Evolutionary conservation across 371 early-diverging fungal genomes (phyloP).

Genomic region (Lichtheimia ramosa): DNA sequence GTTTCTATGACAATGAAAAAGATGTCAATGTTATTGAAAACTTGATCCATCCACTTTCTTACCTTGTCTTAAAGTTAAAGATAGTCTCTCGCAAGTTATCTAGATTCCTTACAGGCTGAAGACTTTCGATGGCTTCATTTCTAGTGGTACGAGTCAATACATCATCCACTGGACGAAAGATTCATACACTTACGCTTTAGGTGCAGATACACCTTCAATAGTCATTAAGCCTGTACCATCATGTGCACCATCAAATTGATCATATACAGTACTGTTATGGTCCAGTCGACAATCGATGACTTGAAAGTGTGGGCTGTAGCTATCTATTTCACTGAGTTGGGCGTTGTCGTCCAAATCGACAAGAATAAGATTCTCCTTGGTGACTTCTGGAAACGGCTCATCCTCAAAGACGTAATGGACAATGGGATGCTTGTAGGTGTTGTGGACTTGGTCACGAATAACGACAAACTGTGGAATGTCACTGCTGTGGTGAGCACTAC

Average conservation of each 20-base stretch:
- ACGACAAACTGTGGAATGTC: slow-evolving; percentile 55
- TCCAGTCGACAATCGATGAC: slow-evolving; percentile 47
- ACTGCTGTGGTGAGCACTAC: not conserved
- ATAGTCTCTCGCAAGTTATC: slow-evolving; percentile 36
- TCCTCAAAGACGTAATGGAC: slow-evolving; percentile 60
- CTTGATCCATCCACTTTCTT: slow-evolving; percentile 8
- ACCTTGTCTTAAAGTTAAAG: slow-evolving; percentile 30
- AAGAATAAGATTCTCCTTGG: slow-evolving; percentile 49
- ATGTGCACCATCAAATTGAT: slow-evolving; percentile 35
- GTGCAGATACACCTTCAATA: slow-evolving; percentile 45
- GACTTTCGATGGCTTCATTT: slow-evolving; percentile 31
- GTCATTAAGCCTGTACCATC: slow-evolving; percentile 24
- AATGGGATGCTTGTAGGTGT: slow-evolving; percentile 51
- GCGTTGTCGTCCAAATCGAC: slow-evolving; percentile 47
- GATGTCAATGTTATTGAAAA: not conserved
- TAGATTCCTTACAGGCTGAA: slow-evolving; percentile 27
- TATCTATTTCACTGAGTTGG: slow-evolving; percentile 30
- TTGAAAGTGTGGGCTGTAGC: slow-evolving; percentile 55
- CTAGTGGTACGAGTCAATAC: slow-evolving; percentile 2
- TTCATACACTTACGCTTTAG: slow-evolving; percentile 21
- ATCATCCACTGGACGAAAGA: not conserved
- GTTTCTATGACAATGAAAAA: slow-evolving; percentile 4
- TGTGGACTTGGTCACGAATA: slow-evolving; percentile 48
- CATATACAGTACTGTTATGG: slow-evolving; percentile 30
- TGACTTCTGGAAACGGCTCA: slow-evolving; percentile 49